Conservation (phyloP, 192 early-diverging fungal species). For the Chytriomyces sp. region DNA sequence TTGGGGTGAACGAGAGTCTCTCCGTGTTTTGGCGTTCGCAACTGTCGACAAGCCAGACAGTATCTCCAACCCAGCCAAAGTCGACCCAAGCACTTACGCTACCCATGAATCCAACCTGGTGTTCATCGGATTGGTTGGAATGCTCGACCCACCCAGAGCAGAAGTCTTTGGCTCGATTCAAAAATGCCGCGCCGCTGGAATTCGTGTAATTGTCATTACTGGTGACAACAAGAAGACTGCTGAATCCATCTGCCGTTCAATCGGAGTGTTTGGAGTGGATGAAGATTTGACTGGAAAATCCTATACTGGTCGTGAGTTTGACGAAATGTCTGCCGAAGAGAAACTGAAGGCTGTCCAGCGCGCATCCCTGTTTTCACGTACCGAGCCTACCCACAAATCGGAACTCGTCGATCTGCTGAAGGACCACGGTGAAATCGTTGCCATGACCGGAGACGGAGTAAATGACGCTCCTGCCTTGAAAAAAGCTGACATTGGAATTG, state of each 20-base stretch:
- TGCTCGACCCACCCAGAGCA: conserved; percentile 97
- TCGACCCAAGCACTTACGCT: conserved; percentile 62
- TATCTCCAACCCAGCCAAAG: conserved; percentile 63
- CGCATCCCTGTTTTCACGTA: conserved; percentile 90
- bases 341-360: conserved; percentile 73
- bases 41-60: conserved; percentile 73
- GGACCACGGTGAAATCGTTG: conserved; percentile 79
- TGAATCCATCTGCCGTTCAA: conserved; percentile 91
- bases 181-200: conserved; percentile 91
- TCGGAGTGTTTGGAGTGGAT: conserved; percentile 84
- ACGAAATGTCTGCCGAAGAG: conserved; percentile 75
- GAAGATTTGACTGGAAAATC: conserved; percentile 69
- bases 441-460: conserved; percentile 99
- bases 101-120: conserved; percentile 77
- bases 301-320: conserved; percentile 96
- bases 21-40: conserved; percentile 92
- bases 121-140: conserved; percentile 93
- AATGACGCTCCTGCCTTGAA: conserved; percentile 98
- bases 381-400: conserved; percentile 95
- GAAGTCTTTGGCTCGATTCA: conserved; percentile 84
- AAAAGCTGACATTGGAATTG: conserved; percentile 98
- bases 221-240: conserved; percentile 98
- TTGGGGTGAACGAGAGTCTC: conserved; percentile 76
- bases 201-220: conserved; percentile 97
- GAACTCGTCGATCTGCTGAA: conserved; percentile 92